Evolutionary conservation across 805 yeast genomes (phyloP), one percentile per base, ranked within the genome.

Genomic region (Suhomyces faveliae): DNA sequence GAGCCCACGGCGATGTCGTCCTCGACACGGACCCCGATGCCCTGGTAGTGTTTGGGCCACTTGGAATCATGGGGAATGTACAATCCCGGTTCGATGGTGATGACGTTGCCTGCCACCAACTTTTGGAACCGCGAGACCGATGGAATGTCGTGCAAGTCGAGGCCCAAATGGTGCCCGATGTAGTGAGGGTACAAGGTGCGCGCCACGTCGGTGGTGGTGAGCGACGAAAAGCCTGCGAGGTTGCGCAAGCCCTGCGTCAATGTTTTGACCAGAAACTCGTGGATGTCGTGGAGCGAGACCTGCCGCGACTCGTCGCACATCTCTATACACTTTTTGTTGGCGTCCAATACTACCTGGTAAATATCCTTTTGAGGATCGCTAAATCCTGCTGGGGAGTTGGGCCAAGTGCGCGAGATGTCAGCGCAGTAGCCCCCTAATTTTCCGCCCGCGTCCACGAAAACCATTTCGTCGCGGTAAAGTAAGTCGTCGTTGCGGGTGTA

Each of bases 351-450:
- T 2, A 92, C 96, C 57, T 89, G 86, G 62, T 94, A 94, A 17
- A 94, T 68, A 51, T 92, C 98, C 44, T 77, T 77, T 65, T 94
- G 99, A 2, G 96, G 82, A 8, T 73, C 79, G 2, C 87, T 68
- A 63, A 94, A 94, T 10, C 75, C 75, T 42, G 68, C 71, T 2
- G 95, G 89, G 33, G 78, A 78, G 42, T 83, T 85, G 4, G 99
- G 99, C 97, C 98, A 94, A 0, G 97, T 86, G 53, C 99, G 78
- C 2, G 98, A 91, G 40, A 94, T 94, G 66, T 94, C 99, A 1
- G 97, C 84, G 61, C 96, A 84, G 66, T 94, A 94, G 1, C 97
- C 97, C 35, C 98, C 99, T 38, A 85, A 64, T 43, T 87, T 79
- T 4, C 98, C 99, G 1, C 96, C 95, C 3, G 98, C 98, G 66